Evolutionary conservation across 345 rosid genomes (phyloP), one percentile per base, ranked within the genome.

Genomic region (Cardamine resedifolia): DNA sequence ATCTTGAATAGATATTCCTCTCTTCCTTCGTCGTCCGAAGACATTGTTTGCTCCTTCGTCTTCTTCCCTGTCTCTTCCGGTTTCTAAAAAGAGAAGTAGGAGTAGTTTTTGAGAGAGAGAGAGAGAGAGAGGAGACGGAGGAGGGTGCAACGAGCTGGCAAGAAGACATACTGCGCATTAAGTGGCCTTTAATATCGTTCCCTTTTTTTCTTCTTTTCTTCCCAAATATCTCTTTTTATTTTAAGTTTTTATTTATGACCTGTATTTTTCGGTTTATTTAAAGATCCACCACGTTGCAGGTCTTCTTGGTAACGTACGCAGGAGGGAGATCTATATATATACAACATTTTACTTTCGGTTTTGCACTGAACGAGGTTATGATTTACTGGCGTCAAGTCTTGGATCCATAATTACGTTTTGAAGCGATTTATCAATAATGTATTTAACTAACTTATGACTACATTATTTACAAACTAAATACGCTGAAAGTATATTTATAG

Each of bases 1-100:
- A 92, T 81, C 83, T 92, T 92, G 83, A 89, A 92, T 20, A 92
- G 85, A 77, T 88, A 89, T 61, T 88, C 96, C 71, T 90, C 92
- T 10, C 91, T 88, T 52, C 87, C 87, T 51, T 77, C 88, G 10
- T 77, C 94, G 30, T 78, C 94, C 0, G 88, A 85, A 77, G 82
- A 82, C 82, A 71, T 73, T 16, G 20, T 50, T 49, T 26, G 19
- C 50, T 60, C 44, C 39, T 45, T 24, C 20, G 0, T 2, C 23
- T 55, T n/a, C 61, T 39, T 38, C 11, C 6, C 12, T 31, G 15
- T 31, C 10, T 63, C 4, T 60, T 52, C 27, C 12, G 53, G 34
- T 30, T 56, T 63, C 63, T 18, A 65, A 48, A 67, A 69, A 74
- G 52, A 74, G 62, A 61, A n/a, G 39, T 7, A n/a, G 14, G 49